A percentile compares a stretch with the other conserved stretches of the same genome.
Conservation (phyloP, 2,329 filamentous ascomycete species). For the Tetracladium maxilliforme region DNA sequence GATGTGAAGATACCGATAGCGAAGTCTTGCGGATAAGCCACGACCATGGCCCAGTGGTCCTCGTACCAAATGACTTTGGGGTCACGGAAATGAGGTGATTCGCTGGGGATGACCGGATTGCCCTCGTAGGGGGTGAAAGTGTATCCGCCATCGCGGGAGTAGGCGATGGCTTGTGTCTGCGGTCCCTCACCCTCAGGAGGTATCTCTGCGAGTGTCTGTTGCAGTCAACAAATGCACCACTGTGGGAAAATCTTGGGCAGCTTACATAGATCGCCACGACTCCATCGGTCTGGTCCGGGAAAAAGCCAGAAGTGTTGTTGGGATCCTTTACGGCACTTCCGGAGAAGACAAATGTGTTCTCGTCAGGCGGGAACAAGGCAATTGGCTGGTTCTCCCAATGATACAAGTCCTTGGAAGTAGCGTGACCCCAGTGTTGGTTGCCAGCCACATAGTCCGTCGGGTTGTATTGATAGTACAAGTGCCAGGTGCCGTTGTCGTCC, state of each 20-base stretch:
- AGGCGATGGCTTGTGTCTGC: slow-evolving; percentile 45
- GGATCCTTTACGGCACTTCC: slow-evolving; percentile 43
- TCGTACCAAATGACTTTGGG: slow-evolving; percentile 48
- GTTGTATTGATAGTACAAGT: slow-evolving; percentile 52
- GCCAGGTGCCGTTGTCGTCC: slow-evolving; percentile 40
- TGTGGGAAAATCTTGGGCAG: too few relatives aligned
- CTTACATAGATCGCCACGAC: slow-evolving; percentile 51
- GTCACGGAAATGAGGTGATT: slow-evolving; percentile 44
- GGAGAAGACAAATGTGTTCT: slow-evolving; percentile 30
- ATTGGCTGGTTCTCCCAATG: slow-evolving; percentile 51
- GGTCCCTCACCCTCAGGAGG: slow-evolving; percentile 14
- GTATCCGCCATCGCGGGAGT: slow-evolving; percentile 45
- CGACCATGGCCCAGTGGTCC: slow-evolving; percentile 38
- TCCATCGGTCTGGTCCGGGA: slow-evolving; percentile 41
- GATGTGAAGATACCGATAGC: slow-evolving; percentile 47
- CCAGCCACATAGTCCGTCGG: slow-evolving; percentile 31
- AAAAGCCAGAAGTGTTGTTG: slow-evolving; percentile 54
- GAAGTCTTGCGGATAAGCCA: slow-evolving; percentile 39
- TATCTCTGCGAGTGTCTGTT: neutral
- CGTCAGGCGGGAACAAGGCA: slow-evolving; percentile 34
- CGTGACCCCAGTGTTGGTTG: slow-evolving; percentile 54
- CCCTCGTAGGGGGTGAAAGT: slow-evolving; percentile 41
- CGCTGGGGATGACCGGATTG: slow-evolving; percentile 44
- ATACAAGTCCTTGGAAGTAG: slow-evolving; percentile 45
- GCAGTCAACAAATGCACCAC: slow-evolving; percentile 11